A percentile compares a stretch with the other conserved stretches of the same genome.
Evolutionary conservation across 768 basidiomycete species (phyloP).

Genomic region (Tubosaeta sp.): DNA sequence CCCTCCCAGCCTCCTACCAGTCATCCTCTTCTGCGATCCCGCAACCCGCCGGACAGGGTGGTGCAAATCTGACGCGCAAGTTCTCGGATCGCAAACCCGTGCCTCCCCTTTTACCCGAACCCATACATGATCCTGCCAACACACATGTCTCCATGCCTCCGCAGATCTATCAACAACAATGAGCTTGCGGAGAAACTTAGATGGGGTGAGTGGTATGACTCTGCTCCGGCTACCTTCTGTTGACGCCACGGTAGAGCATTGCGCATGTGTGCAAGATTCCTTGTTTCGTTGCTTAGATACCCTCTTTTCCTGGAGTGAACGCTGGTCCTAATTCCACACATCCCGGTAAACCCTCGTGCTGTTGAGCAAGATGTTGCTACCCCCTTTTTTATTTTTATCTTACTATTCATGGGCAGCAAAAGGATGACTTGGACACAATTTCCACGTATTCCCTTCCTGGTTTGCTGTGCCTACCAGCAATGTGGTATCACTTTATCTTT

Average conservation of each 20-base stretch:
- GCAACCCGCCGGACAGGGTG: conserved; percentile 17
- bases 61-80: conserved; percentile 32
- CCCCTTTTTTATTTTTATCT: not conserved
- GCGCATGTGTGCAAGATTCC: not conserved
- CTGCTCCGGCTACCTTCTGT: not conserved
- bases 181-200: not conserved
- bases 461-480: conserved; percentile 17
- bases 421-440: not conserved
- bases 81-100: conserved; percentile 34
- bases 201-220: conserved; percentile 3
- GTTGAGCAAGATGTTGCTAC: conserved; percentile 14
- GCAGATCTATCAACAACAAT: conserved; percentile 13
- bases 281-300: not conserved
- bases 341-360: conserved; percentile 11
- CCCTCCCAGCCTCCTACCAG: conserved; percentile 10
- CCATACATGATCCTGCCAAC: conserved; percentile 21
- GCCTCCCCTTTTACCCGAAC: conserved; percentile 23
- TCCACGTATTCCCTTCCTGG: not conserved
- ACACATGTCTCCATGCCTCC: conserved; percentile 21
- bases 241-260: not conserved
- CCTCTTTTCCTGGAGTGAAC: conserved; percentile 5
- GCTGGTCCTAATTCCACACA: conserved; percentile 4
- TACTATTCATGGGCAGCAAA: not conserved
- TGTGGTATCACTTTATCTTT: conserved; percentile 4
- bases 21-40: conserved; percentile 8